Base-by-base conservation (phyloP, 192 early-diverging fungal species). In the Lunasporangiospora selenospora region DNA sequence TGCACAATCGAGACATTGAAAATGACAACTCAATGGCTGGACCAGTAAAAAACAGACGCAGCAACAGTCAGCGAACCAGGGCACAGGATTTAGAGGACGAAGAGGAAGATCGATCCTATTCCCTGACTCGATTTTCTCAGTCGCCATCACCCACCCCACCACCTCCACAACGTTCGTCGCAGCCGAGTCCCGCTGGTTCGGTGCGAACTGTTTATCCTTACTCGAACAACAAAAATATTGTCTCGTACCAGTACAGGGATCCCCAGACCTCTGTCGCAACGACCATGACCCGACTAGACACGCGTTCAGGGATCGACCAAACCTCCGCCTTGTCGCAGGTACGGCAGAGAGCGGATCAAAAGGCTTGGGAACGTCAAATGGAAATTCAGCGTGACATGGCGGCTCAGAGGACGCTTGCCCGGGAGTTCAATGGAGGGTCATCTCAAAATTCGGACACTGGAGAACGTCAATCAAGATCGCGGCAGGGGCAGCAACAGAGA, bases 311-410 rank as follows among this genome's bases (percentile, higher is more conserved):
- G 6, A 47, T 40, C 6, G 49, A 45, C 23, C 58, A 59, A 9
- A 39, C 24, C 10, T 73, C 67, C 19, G 53, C 56, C 41, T 47
- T 73, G 53, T 73, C 69, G 6, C 59, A 57, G 49, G 53, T 61
- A 16, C 53, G 61, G 2, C 54, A 61, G 4, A 49, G 57, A 11
- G 44, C 61, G 41, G 69, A 73, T 26, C 42, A 63, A 24, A 57
- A 58, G 50, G 21, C 43, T 1, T 27, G 52, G 31, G 54, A 73
- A 26, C 59, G 42, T 19, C 69, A 53, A 46, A 13, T 47, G 58
- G 69, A 73, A 19, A 63, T 73, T 24, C 41, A 63, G 16, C 24
- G 45, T 6, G 69, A 73, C n/a, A 16, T 65, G 37, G 33, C 31
- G 7, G 33, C 32, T 11, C 1, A 29, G 5, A 18, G 5, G 19